These are phyloP conservation scores for Cytospora chrysosperma DNA, from an alignment of 2,329 filamentous ascomycete genomes.

Conservation along the genomic window DNA sequence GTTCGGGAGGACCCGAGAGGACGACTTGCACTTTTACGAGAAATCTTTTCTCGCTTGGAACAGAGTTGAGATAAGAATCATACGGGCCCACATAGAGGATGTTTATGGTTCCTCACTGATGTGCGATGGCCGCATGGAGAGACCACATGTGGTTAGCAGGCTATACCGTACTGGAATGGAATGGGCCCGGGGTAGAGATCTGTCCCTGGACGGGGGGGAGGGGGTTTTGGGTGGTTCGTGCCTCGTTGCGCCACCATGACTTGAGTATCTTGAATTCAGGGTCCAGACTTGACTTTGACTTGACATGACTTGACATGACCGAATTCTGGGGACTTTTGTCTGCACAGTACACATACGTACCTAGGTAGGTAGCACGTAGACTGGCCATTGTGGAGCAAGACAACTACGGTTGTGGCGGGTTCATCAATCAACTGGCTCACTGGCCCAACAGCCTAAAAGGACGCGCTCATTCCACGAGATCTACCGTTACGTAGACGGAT, in stretches of 20 bases:
- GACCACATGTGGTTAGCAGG: neutral
- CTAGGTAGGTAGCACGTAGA: no score
- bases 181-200: no score
- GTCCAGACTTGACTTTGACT: neutral
- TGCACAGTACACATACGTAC: no score
- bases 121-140: no score
- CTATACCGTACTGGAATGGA: neutral
- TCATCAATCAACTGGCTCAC: no score
- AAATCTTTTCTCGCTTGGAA: neutral
- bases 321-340: neutral
- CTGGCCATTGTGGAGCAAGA: no score
- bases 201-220: neutral
- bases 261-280: neutral
- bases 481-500: no score
- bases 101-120: no score
- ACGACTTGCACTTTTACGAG: neutral
- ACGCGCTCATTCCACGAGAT: no score
- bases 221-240: neutral
- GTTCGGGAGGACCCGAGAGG: neutral
- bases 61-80: neutral
- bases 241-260: neutral
- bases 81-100: neutral
- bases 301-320: neutral
- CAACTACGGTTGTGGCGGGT: no score
- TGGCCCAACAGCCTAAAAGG: no score